Base-by-base conservation (phyloP, 2,329 filamentous ascomycete species). In the Talaromyces amestolkiae region DNA sequence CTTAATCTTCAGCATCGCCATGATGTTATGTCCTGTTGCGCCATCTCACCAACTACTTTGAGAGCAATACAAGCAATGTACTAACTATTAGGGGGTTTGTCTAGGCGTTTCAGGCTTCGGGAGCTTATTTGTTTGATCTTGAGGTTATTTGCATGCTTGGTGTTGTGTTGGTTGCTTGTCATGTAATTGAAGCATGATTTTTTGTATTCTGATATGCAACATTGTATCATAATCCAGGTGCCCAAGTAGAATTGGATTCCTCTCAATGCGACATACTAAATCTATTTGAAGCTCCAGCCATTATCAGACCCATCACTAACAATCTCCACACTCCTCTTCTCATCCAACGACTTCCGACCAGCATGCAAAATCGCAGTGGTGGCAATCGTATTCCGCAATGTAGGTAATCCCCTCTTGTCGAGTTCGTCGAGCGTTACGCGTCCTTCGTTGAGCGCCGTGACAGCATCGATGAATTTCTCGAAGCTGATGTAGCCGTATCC, bases 401-500 rank as follows among this genome's bases (percentile, higher is more conserved):
- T 97, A 0, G 93, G 93, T 69, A 97, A 78, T 0, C 91, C 90
- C 72, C 93, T 89, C 70, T 85, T 84, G 72, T 97, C 93, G 37
- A 97, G 83, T 69, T 93, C 89, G 31, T 89, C 88, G 1, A 94
- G 84, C 60, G 86, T 91, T 58, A 89, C 82, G 51, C 84, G 83
- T 24, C 91, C 90, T 35, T 90, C 87, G 74, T 95, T 96, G 62
- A 97, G 82, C 6, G 87, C 86, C 53, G 87, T 87, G 75, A 92
- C 92, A 13, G 90, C 93, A 76, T 97, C 92, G 59, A 97, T 89
- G 78, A 97, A 97, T 80, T 97, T 97, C 82, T 97, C 93, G 74
- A 97, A 93, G 22, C 91, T 95, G 66, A 97, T 87, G 79, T 97
- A 97, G 39, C 93, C 93, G 76, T 97, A 97, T 27, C 93, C 93